Conservation (phyloP, 2,329 filamentous ascomycete species). For the Dactylellina sp. region DNA sequence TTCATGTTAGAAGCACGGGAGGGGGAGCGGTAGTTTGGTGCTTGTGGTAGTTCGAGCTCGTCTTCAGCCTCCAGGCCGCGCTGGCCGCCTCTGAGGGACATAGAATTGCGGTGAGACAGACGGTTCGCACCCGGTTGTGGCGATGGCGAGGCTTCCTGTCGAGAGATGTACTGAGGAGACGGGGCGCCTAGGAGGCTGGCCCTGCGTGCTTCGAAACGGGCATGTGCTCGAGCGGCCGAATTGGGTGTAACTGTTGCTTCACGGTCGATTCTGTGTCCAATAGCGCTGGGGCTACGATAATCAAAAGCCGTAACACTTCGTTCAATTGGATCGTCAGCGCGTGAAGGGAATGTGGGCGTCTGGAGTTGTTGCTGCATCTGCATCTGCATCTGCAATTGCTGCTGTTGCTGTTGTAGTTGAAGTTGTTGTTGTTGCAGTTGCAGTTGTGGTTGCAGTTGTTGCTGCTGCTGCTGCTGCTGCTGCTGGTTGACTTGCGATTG, state of each 20-base stretch:
- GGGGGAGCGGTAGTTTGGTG: constrained; percentile 34
- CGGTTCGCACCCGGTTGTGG: constrained; percentile 50
- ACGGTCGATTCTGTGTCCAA: constrained; percentile 54
- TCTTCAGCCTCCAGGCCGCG: constrained; percentile 43
- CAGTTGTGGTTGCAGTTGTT: constrained; percentile 13
- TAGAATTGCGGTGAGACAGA: constrained; percentile 49
- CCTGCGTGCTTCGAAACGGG: constrained; percentile 51
- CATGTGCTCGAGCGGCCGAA: constrained; percentile 38
- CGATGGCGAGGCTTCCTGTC: constrained; percentile 51
- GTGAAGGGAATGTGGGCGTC: constrained; percentile 29
- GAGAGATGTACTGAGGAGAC: constrained; percentile 43
- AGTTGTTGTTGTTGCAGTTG: constrained; percentile 20
- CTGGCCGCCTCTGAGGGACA: constrained; percentile 41
- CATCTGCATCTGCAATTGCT: constrained; percentile 2
- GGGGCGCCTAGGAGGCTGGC: constrained; percentile 42
- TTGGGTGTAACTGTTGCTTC: constrained; percentile 53
- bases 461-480: constrained; percentile 6
- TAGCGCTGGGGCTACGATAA: constrained; percentile 49
- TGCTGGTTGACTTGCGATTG: constrained; percentile 21
- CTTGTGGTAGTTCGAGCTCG: constrained; percentile 45
- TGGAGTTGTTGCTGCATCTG: constrained; percentile 35
- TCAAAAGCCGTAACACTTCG: constrained; percentile 40
- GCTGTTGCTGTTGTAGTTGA: constrained; percentile 13
- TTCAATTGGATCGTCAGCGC: constrained; percentile 48
- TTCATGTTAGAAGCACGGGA: constrained; percentile 45